A percentile compares a stretch with the other conserved stretches of the same genome.
Conservation (phyloP, 2,329 filamentous ascomycete genomes). For the Sporothrix dimorphospora region DNA sequence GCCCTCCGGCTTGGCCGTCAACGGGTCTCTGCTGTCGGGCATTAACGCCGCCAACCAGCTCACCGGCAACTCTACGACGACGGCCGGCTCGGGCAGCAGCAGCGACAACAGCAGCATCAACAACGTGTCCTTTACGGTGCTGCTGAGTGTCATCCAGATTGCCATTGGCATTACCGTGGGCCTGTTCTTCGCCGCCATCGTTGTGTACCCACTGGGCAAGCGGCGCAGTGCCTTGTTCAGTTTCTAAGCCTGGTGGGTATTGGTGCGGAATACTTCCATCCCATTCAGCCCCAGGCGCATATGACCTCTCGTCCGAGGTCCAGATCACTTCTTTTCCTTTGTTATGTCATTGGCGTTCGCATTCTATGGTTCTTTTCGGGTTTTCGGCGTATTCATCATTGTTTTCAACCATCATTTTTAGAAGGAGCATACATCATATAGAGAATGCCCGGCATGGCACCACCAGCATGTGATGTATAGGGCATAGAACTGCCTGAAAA, state of each 20-base stretch:
- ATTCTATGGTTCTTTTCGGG: neutral
- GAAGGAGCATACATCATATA: neutral
- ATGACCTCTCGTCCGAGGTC: too few relatives aligned
- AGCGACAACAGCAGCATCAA: slow-evolving; percentile 40
- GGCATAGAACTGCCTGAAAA: neutral
- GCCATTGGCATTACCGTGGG: slow-evolving; percentile 66
- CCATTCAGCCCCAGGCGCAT: too few relatives aligned
- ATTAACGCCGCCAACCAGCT: slow-evolving; percentile 60
- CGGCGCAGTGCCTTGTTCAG: slow-evolving; percentile 60
- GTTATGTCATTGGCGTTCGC: neutral
- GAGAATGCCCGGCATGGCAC: neutral
- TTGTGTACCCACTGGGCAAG: slow-evolving; percentile 62
- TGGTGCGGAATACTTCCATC: too few relatives aligned
- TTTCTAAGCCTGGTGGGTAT: slow-evolving; percentile 43
- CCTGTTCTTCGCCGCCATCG: slow-evolving; percentile 58
- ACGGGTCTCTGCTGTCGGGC: slow-evolving; percentile 61
- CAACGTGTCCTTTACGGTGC: slow-evolving; percentile 55
- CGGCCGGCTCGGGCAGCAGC: slow-evolving; percentile 33
- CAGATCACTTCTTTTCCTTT: neutral
- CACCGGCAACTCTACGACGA: slow-evolving; percentile 48
- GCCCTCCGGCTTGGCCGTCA: slow-evolving; percentile 63
- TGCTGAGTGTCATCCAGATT: slow-evolving; percentile 63
- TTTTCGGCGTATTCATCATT: neutral
- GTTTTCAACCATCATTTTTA: neutral
- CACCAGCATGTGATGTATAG: neutral